Evolutionary conservation across 352 stramenopile genomes (phyloP).

Genomic region (Thalassiosira hispida): DNA sequence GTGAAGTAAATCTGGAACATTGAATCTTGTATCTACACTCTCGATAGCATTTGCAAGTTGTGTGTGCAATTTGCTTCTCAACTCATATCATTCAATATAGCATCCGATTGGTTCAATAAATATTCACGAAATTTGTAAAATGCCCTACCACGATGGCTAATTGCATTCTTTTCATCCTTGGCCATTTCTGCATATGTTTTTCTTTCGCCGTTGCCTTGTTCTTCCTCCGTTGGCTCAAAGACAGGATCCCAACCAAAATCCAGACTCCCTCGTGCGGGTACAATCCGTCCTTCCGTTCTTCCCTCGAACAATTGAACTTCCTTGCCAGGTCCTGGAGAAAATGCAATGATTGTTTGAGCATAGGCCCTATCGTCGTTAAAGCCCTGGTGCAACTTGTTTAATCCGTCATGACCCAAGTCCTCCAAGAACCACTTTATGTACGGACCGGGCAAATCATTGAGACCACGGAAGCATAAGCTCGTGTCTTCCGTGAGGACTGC

Average conservation of each 20-base stretch:
- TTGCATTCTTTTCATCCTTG: constrained; percentile 84
- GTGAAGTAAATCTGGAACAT: no score
- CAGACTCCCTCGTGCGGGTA: constrained; percentile 64
- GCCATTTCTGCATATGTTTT: constrained; percentile 87
- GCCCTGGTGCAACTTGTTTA: constrained; percentile 93
- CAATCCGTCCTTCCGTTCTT: constrained; percentile 81
- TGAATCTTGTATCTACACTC: no score
- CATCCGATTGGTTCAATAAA: constrained; percentile 20
- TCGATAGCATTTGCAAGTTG: no score
- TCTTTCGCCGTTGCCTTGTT: constrained; percentile 24
- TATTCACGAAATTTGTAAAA: constrained; percentile 67
- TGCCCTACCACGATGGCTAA: constrained; percentile 76
- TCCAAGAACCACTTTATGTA: constrained; percentile 99
- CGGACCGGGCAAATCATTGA: constrained; percentile 92
- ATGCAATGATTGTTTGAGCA: constrained; percentile 96
- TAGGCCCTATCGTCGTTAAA: constrained; percentile 96
- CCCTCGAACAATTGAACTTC: constrained; percentile 84
- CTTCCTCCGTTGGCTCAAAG: constrained; percentile 79
- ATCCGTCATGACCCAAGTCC: constrained; percentile 89
- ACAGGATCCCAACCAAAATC: constrained; percentile 88
- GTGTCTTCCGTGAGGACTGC: constrained; percentile 93
- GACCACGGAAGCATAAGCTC: constrained; percentile 95
- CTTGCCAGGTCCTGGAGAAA: constrained; percentile 80
- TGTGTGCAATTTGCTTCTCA: no score
- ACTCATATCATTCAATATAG: constrained; percentile 26